Percentiles rank a stretch among this genome's conserved stretches.
Conservation (phyloP, 2,329 filamentous ascomycete species). For the Thielaviopsis cerberus region DNA sequence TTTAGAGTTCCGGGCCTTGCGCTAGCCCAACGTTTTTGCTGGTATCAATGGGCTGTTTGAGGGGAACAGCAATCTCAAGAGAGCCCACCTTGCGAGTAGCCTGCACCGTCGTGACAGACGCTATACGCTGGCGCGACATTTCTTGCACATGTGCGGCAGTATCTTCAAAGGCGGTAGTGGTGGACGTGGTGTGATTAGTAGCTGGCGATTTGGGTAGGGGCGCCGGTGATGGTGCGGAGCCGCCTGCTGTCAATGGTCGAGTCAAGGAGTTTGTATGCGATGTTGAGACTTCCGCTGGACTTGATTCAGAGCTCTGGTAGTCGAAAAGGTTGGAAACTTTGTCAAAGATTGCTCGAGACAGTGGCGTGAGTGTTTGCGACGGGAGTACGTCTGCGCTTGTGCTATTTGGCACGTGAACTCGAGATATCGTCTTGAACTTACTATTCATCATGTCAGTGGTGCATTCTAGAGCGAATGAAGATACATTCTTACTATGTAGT, state of each 20-base stretch:
- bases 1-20: neutral
- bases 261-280: conserved; percentile 1
- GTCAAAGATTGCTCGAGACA: conserved; percentile 25
- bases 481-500: conserved; percentile 41
- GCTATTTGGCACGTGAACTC: conserved; percentile 10
- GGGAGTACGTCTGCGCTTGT: conserved; percentile 14
- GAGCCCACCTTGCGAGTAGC: conserved; percentile 19
- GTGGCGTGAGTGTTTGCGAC: conserved; percentile 28
- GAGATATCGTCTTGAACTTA: conserved; percentile 28
- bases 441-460: conserved; percentile 22
- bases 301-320: conserved; percentile 5
- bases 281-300: neutral
- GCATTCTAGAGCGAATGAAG: neutral
- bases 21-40: conserved; percentile 20
- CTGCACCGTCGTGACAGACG: conserved; percentile 9
- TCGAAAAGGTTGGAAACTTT: conserved; percentile 16
- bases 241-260: conserved; percentile 8
- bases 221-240: too few relatives aligned
- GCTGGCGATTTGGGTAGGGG: conserved; percentile 9
- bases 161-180: neutral
- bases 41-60: conserved; percentile 23
- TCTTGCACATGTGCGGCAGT: conserved; percentile 1
- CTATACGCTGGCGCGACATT: conserved; percentile 7
- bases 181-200: neutral
- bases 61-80: conserved; percentile 31